Base-by-base conservation (phyloP, 352 stramenopile genomes). In the Poterioochromonas sp. region DNA sequence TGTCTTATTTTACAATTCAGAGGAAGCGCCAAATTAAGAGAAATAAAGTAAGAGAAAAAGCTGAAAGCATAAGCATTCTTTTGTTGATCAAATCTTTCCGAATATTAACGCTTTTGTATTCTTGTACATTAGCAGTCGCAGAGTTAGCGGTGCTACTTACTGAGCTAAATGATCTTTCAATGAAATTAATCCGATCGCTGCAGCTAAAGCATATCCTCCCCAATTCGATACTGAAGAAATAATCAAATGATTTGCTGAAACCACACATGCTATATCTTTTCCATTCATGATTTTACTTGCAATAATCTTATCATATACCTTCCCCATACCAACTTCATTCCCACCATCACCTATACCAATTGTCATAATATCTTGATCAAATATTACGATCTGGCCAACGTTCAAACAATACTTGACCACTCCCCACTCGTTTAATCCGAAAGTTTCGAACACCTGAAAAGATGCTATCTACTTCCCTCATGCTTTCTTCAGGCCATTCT, bases 281-380 rank as follows among this genome's bases (percentile, higher is more conserved):
- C 84, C 80, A 40, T 84, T 82, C 0, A 76, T 53, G 51, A 90
- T 88, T 29, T 80, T 65, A 44, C 82, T 83, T 34, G 54, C 73
- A 20, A 80, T 37, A 47, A 90, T 83, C 34, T 79, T 69, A 29
- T 86, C 81, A 73, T 84, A 84, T 0, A 90, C 85, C 74, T 89
- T 89, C 0, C 87, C 87, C 86, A 91, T 90, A 35, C 87, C 87
- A 34, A 91, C 73, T 81, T 91, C 87, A 73, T 90, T 91, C 15
- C 87, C 85, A 64, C 87, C 87, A 80, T 91, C 87, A 41, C 47
- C 47, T 15, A 58, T 58, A 26, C 47, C 47, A 58, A 58, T 58
- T 15, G 47, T 26, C 47, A n/a, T n/a, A n/a, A n/a, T n/a, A n/a
- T n/a, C n/a, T n/a, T n/a, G n/a, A n/a, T n/a, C n/a, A n/a, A n/a